Evolutionary conservation across 1,284 basidiomycete species (phyloP).

Genomic region (Ustilago xerochloae): DNA sequence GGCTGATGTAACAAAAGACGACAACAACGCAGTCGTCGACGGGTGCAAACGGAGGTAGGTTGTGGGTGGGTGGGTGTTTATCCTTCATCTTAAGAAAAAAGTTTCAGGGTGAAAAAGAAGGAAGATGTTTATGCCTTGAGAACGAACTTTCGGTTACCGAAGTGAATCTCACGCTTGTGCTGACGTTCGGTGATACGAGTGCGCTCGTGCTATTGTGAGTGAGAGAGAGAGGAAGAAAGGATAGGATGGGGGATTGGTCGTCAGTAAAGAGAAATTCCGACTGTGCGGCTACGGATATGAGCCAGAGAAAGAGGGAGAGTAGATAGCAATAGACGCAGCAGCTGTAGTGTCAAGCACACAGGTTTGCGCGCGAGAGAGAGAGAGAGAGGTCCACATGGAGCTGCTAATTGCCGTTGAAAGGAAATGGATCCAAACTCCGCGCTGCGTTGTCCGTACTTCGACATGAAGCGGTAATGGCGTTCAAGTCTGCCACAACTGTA

Average conservation of each 20-base stretch:
- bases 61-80: too few relatives aligned
- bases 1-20: not conserved
- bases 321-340: not conserved
- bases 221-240: not conserved
- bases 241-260: not conserved
- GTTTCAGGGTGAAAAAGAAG: not conserved
- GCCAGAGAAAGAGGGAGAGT: not conserved
- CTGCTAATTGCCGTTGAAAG: too few relatives aligned
- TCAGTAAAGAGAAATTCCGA: conserved; percentile 4
- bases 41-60: not conserved
- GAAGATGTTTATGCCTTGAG: conserved; percentile 66
- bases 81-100: too few relatives aligned
- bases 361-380: not conserved
- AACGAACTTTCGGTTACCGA: conserved; percentile 65
- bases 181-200: conserved; percentile 64
- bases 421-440: too few relatives aligned
- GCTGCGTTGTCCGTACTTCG: too few relatives aligned
- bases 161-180: conserved; percentile 68
- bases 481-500: too few relatives aligned
- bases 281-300: not conserved
- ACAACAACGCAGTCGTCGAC: too few relatives aligned
- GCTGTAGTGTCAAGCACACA: not conserved
- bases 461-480: too few relatives aligned
- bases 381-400: too few relatives aligned
- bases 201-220: conserved; percentile 61